Percentiles rank a stretch among this genome's conserved stretches.
Evolutionary conservation across 192 early-diverging fungal species (phyloP).

Genomic region (Pilobolus umbonatus): DNA sequence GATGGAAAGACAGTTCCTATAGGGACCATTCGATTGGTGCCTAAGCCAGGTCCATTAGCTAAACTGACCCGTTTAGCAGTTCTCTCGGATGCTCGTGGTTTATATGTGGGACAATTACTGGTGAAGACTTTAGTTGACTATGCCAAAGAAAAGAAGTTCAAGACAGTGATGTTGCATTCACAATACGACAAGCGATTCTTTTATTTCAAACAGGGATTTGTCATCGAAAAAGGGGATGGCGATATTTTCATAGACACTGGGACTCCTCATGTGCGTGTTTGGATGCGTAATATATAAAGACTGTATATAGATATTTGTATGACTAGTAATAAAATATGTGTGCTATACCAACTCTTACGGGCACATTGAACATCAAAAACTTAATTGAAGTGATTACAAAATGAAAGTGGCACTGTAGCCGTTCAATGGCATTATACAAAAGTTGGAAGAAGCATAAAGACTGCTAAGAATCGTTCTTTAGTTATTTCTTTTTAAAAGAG

Average conservation of each 20-base stretch:
- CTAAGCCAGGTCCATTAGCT: conserved; percentile 12
- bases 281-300: conserved; percentile 6
- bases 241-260: conserved; percentile 25
- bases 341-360: no score
- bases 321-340: no score
- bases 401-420: no score
- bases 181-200: conserved; percentile 22
- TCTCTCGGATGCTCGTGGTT: conserved; percentile 17
- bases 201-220: conserved; percentile 27
- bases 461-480: no score
- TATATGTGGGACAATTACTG: conserved; percentile 19
- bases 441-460: no score
- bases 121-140: conserved; percentile 18
- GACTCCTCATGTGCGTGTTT: conserved; percentile 28
- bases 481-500: no score
- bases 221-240: conserved; percentile 22
- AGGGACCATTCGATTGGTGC: conserved; percentile 23
- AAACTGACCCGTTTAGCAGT: conserved; percentile 28
- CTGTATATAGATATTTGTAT: no score
- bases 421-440: no score
- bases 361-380: no score
- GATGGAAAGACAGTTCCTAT: conserved; percentile 14
- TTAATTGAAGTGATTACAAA: no score
- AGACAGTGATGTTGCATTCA: conserved; percentile 16
- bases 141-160: background rate